Percentiles rank a stretch among this genome's conserved stretches.
Evolutionary conservation across 1,284 basidiomycete species (phyloP).

Genomic region (Rhodotorula sp.): DNA sequence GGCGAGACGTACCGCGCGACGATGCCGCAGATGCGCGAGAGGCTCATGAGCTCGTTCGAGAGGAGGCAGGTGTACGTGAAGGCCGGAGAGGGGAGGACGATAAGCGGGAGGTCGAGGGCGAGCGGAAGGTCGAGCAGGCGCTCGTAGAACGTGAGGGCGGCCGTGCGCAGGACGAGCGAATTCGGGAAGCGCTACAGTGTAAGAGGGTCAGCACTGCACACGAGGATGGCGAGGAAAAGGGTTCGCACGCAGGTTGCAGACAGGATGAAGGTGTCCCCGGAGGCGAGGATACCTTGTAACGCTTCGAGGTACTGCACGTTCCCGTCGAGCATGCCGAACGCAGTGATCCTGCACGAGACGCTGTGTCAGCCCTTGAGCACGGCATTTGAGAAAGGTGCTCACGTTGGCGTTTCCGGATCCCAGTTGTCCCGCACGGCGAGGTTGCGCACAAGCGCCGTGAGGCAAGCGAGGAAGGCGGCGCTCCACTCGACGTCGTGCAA

Average conservation of each 20-base stretch:
- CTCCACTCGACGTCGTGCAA: not conserved
- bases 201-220: not conserved
- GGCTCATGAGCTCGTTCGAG: conserved; percentile 6
- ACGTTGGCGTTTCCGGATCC: not conserved
- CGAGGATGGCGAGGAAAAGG: not conserved
- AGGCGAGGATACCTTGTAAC: conserved; percentile 12
- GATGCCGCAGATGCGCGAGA: conserved; percentile 24
- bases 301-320: not conserved
- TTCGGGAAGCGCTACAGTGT: not conserved
- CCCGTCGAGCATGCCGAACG: conserved; percentile 9
- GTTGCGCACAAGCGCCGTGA: conserved; percentile 2
- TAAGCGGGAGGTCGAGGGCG: conserved; percentile 12
- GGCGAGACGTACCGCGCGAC: conserved; percentile 14
- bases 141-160: conserved; percentile 21
- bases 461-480: not conserved
- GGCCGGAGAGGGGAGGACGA: conserved; percentile 12
- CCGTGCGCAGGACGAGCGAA: conserved; percentile 11
- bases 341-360: not conserved
- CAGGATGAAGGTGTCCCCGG: conserved; percentile 5
- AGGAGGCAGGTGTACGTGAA: conserved; percentile 18
- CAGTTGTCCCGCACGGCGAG: conserved; percentile 16
- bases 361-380: not conserved
- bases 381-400: not conserved
- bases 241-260: not conserved
- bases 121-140: conserved; percentile 16